Evolutionary conservation across 2,329 filamentous ascomycete species (phyloP).

Genomic region (Colletotrichum spinosum): DNA sequence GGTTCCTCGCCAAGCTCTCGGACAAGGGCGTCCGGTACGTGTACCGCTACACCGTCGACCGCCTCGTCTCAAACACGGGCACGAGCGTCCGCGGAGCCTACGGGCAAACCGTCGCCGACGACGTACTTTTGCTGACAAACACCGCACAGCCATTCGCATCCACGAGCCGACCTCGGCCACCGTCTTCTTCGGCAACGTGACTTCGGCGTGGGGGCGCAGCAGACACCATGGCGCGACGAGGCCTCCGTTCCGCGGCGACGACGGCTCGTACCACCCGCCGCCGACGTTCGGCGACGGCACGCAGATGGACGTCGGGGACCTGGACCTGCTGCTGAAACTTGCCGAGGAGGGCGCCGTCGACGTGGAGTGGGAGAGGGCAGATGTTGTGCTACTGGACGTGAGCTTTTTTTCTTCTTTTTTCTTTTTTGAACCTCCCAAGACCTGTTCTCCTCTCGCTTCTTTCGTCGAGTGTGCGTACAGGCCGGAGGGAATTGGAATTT

Average conservation of each 20-base stretch:
- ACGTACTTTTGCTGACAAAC: background rate
- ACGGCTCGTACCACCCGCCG: constrained; percentile 49
- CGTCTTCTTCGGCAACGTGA: constrained; percentile 50
- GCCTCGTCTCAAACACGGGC: constrained; percentile 46
- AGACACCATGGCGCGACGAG: constrained; percentile 47
- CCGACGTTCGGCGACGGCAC: constrained; percentile 46
- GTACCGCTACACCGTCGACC: constrained; percentile 44
- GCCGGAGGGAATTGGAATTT: background rate
- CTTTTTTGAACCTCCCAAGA: background rate
- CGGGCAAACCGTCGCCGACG: constrained; percentile 43
- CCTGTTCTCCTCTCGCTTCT: background rate
- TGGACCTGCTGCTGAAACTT: constrained; percentile 45
- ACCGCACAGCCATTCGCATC: constrained; percentile 41
- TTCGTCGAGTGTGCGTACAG: background rate
- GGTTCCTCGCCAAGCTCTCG: constrained; percentile 44
- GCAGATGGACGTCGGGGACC: constrained; percentile 43
- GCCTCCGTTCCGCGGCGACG: constrained; percentile 46
- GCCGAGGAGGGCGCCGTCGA: constrained; percentile 43
- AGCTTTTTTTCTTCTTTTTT: too few relatives aligned
- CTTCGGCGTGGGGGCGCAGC: constrained; percentile 49
- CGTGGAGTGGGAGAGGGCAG: constrained; percentile 45
- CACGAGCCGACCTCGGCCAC: constrained; percentile 43
- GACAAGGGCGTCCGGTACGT: constrained; percentile 46
- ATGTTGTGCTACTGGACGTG: constrained; percentile 47
- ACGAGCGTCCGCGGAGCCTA: constrained; percentile 47